Percentiles rank a stretch among this genome's conserved stretches.
Conservation (phyloP, 805 yeast genomes). For the Pichia occidentalis region DNA sequence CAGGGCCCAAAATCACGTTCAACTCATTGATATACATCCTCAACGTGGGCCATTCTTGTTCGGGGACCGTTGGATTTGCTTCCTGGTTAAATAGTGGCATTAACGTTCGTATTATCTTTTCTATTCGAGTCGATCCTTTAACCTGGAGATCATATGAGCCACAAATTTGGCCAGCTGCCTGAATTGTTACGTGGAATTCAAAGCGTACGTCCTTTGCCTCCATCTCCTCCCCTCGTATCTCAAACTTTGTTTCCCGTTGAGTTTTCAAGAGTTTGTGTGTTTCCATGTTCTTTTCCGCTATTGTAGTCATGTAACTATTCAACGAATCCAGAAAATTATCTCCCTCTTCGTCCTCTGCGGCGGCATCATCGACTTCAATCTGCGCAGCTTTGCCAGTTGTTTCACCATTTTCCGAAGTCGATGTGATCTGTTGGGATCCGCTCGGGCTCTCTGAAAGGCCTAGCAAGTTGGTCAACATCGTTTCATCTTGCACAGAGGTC, state of each 20-base stretch:
- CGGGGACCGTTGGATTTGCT: slow-evolving; percentile 7
- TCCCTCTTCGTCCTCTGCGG: slow-evolving; percentile 1
- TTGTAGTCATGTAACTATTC: slow-evolving; percentile 1
- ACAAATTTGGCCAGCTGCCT: slow-evolving; percentile 12
- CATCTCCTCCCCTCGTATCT: slow-evolving; percentile 1
- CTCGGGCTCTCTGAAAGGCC: slow-evolving; percentile 10
- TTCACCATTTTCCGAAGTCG: too few relatives aligned
- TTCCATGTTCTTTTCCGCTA: slow-evolving; percentile 12
- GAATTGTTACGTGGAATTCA: slow-evolving; percentile 10
- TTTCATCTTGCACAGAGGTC: background rate
- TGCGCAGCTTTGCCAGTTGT: too few relatives aligned
- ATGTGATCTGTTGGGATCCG: too few relatives aligned
- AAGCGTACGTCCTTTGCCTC: slow-evolving; percentile 5
- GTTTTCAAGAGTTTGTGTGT: slow-evolving; percentile 16
- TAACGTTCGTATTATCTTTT: slow-evolving; percentile 5
- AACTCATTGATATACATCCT: slow-evolving; percentile 7
- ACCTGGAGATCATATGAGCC: slow-evolving; percentile 12
- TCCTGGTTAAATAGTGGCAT: slow-evolving; percentile 6
- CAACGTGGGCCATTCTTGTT: background rate
- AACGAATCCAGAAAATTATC: slow-evolving; percentile 7
- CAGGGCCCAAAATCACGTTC: slow-evolving; percentile 7
- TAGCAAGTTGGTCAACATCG: background rate
- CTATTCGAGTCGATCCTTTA: slow-evolving; percentile 12
- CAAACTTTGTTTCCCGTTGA: slow-evolving; percentile 8
- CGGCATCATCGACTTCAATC: background rate